Evolutionary conservation across 805 yeast species (phyloP).

Genomic region (Kodamaea kakaduensis): DNA sequence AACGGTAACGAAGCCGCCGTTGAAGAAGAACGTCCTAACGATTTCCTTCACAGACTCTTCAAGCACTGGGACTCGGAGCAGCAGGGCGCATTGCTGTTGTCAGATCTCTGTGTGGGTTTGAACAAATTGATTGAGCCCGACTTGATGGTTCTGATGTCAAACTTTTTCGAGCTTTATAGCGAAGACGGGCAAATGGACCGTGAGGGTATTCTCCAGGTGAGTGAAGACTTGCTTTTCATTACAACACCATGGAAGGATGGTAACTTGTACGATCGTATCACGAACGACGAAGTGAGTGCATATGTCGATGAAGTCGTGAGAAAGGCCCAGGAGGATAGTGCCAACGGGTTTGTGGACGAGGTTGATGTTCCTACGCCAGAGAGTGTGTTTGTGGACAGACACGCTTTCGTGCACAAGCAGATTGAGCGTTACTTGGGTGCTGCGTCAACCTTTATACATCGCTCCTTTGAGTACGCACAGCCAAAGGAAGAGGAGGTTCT

Average conservation of each 20-base stretch:
- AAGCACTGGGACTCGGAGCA: constrained; percentile 62
- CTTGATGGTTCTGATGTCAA: constrained; percentile 71
- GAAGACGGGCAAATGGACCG: constrained; percentile 60
- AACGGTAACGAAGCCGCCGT: constrained; percentile 14
- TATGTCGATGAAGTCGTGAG: constrained; percentile 62
- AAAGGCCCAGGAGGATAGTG: constrained; percentile 35
- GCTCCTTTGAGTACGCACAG: constrained; percentile 87
- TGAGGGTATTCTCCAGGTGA: constrained; percentile 75
- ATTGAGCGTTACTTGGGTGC: constrained; percentile 81
- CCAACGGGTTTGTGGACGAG: constrained; percentile 18
- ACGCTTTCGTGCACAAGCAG: constrained; percentile 58
- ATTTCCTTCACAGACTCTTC: constrained; percentile 61
- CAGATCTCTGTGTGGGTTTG: constrained; percentile 69
- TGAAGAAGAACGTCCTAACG: constrained; percentile 18
- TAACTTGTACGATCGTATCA: constrained; percentile 55
- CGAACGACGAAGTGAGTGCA: constrained; percentile 59
- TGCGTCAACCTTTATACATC: constrained; percentile 78
- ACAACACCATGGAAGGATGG: constrained; percentile 87
- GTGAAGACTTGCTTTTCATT: constrained; percentile 80
- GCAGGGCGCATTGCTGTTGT: constrained; percentile 56
- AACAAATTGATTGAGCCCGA: constrained; percentile 68
- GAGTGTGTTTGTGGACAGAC: constrained; percentile 60
- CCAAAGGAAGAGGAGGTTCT: constrained; percentile 48
- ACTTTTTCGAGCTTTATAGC: constrained; percentile 67
- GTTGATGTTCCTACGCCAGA: constrained; percentile 46